Percentiles rank a stretch among this genome's conserved stretches.
These are phyloP conservation scores for Lentinula sp. DNA, from an alignment of 768 basidiomycete genomes.

Conservation along the genomic window DNA sequence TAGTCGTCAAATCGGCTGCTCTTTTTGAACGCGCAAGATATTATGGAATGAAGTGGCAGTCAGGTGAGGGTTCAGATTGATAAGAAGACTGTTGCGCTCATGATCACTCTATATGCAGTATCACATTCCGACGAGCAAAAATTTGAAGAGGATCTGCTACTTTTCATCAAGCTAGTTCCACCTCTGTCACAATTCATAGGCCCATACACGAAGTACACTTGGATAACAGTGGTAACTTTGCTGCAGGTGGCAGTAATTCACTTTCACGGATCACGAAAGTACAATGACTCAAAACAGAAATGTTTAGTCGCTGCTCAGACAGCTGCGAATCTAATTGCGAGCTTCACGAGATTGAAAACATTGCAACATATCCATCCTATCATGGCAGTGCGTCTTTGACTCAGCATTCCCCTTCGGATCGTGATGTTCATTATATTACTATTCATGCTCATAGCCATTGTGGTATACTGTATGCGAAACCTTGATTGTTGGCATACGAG, in stretches of 20 bases:
- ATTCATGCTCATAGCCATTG: conserved; percentile 4
- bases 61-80: conserved; percentile 8
- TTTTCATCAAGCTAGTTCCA: conserved; percentile 7
- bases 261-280: conserved; percentile 5
- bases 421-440: neutral
- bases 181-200: conserved; percentile 1
- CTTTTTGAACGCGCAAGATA: conserved; percentile 19
- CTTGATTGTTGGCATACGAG: conserved; percentile 1
- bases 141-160: conserved; percentile 10
- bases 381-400: neutral
- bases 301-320: conserved; percentile 6
- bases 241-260: conserved; percentile 8
- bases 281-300: conserved; percentile 2
- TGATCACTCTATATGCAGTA: neutral
- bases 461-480: conserved; percentile 6
- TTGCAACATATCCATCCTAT: conserved; percentile 7
- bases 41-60: conserved; percentile 12
- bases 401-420: neutral
- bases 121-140: neutral
- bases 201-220: neutral
- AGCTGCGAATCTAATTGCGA: conserved; percentile 2
- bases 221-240: neutral
- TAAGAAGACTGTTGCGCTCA: neutral
- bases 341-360: neutral
- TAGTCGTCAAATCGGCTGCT: conserved; percentile 2